Percentiles rank a stretch among this genome's conserved stretches.
These are phyloP conservation scores for Lenwebbia sp. DNA, from an alignment of 345 rosid genomes.

Conservation along the genomic window DNA sequence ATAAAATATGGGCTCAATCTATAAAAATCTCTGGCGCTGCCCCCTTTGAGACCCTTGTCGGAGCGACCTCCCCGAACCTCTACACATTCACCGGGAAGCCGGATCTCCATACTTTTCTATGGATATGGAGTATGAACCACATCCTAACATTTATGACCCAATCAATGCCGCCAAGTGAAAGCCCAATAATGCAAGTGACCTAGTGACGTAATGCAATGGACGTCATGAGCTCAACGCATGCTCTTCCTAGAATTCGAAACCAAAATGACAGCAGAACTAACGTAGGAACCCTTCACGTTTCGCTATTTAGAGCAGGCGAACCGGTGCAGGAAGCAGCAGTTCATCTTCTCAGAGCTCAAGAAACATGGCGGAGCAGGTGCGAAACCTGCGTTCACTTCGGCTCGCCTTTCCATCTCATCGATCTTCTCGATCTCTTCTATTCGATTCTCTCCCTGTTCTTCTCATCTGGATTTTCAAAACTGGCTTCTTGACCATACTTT, in stretches of 20 bases:
- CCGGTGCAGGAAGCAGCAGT: background rate
- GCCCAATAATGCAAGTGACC: background rate
- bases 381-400: background rate
- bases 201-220: background rate
- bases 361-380: background rate
- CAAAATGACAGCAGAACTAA: background rate
- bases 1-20: too few relatives aligned
- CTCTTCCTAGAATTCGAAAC: background rate
- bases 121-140: too few relatives aligned
- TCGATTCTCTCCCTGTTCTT: slow-evolving; percentile 2
- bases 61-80: too few relatives aligned
- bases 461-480: background rate
- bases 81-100: too few relatives aligned
- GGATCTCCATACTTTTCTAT: too few relatives aligned
- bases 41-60: too few relatives aligned
- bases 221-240: background rate
- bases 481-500: background rate
- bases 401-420: background rate
- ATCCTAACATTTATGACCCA: too few relatives aligned
- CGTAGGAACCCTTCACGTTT: background rate
- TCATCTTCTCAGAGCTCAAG: background rate
- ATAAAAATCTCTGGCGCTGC: too few relatives aligned
- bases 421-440: background rate
- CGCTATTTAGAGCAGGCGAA: background rate
- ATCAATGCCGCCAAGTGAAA: background rate